Percentiles rank a stretch among this genome's conserved stretches.
Conservation (phyloP, 1,284 basidiomycete species). For the Cutaneotrichosporon daszewskae region DNA sequence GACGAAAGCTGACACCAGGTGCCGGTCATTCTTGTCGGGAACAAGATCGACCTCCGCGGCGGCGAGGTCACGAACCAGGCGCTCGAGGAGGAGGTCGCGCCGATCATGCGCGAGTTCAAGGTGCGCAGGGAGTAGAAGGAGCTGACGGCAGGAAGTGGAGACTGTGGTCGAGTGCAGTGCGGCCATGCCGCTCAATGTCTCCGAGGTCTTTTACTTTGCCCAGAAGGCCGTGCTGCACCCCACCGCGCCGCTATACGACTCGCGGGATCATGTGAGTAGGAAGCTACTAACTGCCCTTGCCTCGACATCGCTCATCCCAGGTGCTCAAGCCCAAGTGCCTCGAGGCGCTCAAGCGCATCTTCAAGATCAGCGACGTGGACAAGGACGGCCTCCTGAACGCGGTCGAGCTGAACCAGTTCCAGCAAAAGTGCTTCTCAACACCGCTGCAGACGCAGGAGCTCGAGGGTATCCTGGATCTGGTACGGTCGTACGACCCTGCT, state of each 20-base stretch:
- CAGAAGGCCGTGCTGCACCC: conserved; percentile 98
- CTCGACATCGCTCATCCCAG: conserved; percentile 2
- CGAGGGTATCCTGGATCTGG: conserved; percentile 82
- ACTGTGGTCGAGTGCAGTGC: conserved; percentile 97
- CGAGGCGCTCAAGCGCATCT: conserved; percentile 84
- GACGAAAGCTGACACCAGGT: conserved; percentile 56
- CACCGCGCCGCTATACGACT: conserved; percentile 94
- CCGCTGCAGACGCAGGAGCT: conserved; percentile 88
- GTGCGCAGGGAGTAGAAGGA: conserved; percentile 46
- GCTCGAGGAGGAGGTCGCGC: conserved; percentile 86
- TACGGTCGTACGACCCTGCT: conserved; percentile 59
- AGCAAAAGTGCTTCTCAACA: conserved; percentile 92
- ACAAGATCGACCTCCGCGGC: conserved; percentile 93
- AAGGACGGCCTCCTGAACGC: conserved; percentile 90
- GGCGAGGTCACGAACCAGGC: conserved; percentile 91
- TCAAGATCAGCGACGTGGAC: conserved; percentile 89
- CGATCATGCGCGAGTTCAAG: conserved; percentile 97
- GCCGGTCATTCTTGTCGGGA: conserved; percentile 94
- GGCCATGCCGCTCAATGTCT: conserved; percentile 81
- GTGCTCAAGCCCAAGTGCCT: conserved; percentile 82
- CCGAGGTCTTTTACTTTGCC: conserved; percentile 98
- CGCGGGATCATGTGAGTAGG: conserved; percentile 71
- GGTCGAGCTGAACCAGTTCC: conserved; percentile 91
- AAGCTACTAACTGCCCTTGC: background rate
- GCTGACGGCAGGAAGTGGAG: conserved; percentile 72